A percentile compares a stretch with the other conserved stretches of the same genome.
These are phyloP conservation scores for Spergularia marina DNA, from an alignment of 148 eudicot species.

Conservation along the genomic window DNA sequence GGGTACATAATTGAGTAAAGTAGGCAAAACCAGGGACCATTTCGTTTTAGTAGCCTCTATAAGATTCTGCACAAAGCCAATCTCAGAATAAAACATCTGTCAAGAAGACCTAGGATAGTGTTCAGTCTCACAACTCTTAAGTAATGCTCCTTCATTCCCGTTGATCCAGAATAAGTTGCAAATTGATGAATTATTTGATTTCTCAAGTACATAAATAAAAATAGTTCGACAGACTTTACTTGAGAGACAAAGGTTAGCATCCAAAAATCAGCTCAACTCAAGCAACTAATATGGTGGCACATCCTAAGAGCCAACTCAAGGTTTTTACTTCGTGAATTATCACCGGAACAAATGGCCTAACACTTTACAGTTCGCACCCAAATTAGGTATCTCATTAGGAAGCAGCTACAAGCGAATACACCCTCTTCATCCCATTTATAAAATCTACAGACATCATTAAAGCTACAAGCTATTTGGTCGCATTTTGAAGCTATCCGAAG, in stretches of 20 bases:
- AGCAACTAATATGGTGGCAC: not conserved
- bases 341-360: too few relatives aligned
- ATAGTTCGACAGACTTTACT: not conserved
- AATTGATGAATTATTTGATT: not conserved
- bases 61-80: not conserved
- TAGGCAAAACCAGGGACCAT: not conserved
- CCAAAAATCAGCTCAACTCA: not conserved
- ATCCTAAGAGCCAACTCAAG: not conserved
- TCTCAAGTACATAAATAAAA: not conserved
- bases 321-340: not conserved
- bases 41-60: not conserved
- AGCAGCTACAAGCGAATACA: too few relatives aligned
- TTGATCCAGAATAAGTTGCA: not conserved
- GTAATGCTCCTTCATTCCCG: not conserved
- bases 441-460: too few relatives aligned
- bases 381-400: too few relatives aligned
- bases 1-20: not conserved
- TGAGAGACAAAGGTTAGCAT: not conserved
- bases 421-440: too few relatives aligned
- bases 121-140: not conserved
- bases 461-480: too few relatives aligned
- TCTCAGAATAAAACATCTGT: not conserved
- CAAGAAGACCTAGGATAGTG: not conserved
- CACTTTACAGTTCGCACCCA: too few relatives aligned
- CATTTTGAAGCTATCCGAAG: too few relatives aligned